phyloP scores from a whole-genome alignment of 352 stramenopile genomes.

The Phytophthora pinifolia region DNA sequence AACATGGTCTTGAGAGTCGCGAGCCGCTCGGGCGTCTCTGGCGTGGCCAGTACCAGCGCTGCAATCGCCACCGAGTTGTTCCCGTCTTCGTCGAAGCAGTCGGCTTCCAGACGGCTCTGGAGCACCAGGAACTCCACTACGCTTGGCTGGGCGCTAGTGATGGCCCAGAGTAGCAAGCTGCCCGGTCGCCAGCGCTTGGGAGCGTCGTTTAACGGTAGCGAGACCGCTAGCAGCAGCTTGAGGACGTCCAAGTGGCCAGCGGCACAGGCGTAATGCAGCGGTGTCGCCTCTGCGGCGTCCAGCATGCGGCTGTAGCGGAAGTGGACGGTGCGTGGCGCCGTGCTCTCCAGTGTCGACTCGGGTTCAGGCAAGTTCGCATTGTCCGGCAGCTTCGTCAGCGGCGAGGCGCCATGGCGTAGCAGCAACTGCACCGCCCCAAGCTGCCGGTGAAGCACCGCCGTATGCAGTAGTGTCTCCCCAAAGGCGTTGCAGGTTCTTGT shows the following conservation, averaged over 20 bases:
- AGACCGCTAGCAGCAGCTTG: slow-evolving; percentile 46
- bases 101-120: slow-evolving; percentile 41
- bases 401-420: slow-evolving; percentile 47
- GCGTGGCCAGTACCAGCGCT: slow-evolving; percentile 38
- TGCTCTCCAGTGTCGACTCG: slow-evolving; percentile 43
- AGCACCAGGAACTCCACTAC: slow-evolving; percentile 55
- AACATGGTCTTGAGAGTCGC: slow-evolving; percentile 24
- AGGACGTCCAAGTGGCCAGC: slow-evolving; percentile 58
- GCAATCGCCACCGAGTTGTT: slow-evolving; percentile 68
- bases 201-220: slow-evolving; percentile 13
- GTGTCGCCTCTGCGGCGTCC: slow-evolving; percentile 51
- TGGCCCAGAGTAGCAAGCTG: slow-evolving; percentile 69
- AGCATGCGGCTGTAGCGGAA: slow-evolving; percentile 60
- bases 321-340: slow-evolving; percentile 52
- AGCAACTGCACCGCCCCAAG: slow-evolving; percentile 51
- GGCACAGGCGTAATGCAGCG: slow-evolving; percentile 65
- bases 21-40: slow-evolving; percentile 11
- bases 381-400: slow-evolving; percentile 34
- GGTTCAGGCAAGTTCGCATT: slow-evolving; percentile 14
- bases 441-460: slow-evolving; percentile 59
- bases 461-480: slow-evolving; percentile 70
- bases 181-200: slow-evolving; percentile 31
- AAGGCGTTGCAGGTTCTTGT: slow-evolving; percentile 36
- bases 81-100: slow-evolving; percentile 73
- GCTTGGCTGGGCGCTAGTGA: slow-evolving; percentile 41